Percentiles rank a stretch among this genome's conserved stretches.
Evolutionary conservation across 306 rosid genomes (phyloP).

Genomic region (Inga oerstediana): DNA sequence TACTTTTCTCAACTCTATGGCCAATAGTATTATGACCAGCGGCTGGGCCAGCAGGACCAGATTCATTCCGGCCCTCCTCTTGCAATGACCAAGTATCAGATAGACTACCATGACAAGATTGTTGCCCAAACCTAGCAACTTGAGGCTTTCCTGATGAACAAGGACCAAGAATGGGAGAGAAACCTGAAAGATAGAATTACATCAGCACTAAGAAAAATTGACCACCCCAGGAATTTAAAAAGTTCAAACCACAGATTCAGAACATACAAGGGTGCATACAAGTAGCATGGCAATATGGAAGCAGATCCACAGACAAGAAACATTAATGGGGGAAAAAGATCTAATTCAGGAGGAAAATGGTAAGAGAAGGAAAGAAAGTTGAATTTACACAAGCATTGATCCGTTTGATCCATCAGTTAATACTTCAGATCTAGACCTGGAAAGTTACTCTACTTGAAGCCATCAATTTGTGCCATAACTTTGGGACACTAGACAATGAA

Average conservation of each 20-base stretch:
- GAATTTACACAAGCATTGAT: neutral
- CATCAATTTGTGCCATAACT: neutral
- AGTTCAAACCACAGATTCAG: neutral
- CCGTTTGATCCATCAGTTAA: neutral
- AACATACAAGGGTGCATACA: constrained; percentile 12
- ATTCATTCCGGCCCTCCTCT: constrained; percentile 48
- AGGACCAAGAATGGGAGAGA: constrained; percentile 35
- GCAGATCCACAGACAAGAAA: constrained; percentile 20
- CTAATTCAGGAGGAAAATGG: neutral
- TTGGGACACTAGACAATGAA: neutral
- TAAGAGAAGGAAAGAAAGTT: neutral
- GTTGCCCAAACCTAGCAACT: constrained; percentile 43
- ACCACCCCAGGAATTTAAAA: neutral
- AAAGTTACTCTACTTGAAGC: neutral
- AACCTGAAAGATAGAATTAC: constrained; percentile 45
- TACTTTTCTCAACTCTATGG: constrained; percentile 53
- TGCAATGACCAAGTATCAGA: constrained; percentile 45
- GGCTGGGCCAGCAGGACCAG: constrained; percentile 49
- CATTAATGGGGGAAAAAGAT: neutral
- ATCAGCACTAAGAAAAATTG: constrained; percentile 31
- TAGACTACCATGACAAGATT: constrained; percentile 50
- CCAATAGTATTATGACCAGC: constrained; percentile 37
- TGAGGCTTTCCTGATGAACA: constrained; percentile 51
- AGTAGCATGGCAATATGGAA: constrained; percentile 21
- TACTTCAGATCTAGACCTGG: neutral